Base-by-base conservation (phyloP, 768 basidiomycete species). In the Xerocomellus chrysenteron region DNA sequence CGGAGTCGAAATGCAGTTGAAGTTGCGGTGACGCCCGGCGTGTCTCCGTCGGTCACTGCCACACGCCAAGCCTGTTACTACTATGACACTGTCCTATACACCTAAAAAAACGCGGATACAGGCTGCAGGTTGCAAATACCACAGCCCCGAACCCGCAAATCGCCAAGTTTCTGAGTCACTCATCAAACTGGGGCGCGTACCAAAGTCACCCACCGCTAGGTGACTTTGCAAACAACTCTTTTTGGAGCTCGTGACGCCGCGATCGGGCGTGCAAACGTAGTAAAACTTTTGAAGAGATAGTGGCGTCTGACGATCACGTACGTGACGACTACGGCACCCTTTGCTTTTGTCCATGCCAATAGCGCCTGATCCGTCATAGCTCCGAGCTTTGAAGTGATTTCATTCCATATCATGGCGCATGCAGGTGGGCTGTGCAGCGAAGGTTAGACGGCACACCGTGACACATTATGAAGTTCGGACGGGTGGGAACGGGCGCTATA, bases 301-400 rank as follows among this genome's bases (percentile, higher is more conserved):
- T 16, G 32, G 7, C 24, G 44, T 43, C 13, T 14, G 30, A n/a
- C 21, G 14, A 36, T 33, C 14, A 43, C 73, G 24, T 68, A 88
- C 83, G 85, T 89, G 59, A 88, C 78, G 26, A 80, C 78, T 5
- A 88, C 81, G 0, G 80, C 81, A 11, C 83, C 85, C 66, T 91
- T 90, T 7, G 81, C 76, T 64, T 83, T 87, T 5, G 81, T 79
- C 88, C 88, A 89, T 1, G 87, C 86, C 9, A 40, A 75, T 5
- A 90, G 74, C 9, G 87, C 80, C 66, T 91, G 88, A 32, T 88
- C 88, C 2, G 80, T 73, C 3, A 80, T 79, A 17, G 77, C 82
- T 9, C 76, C 73, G 24, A 82, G 75, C 7, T 79, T 73, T 10
- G 26, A 28, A 0, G 85, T 80, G 28, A 88, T 84, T 16, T 72